Evolutionary conservation across 345 rosid species (phyloP).

Genomic region (Raphanus raphanistrum): DNA sequence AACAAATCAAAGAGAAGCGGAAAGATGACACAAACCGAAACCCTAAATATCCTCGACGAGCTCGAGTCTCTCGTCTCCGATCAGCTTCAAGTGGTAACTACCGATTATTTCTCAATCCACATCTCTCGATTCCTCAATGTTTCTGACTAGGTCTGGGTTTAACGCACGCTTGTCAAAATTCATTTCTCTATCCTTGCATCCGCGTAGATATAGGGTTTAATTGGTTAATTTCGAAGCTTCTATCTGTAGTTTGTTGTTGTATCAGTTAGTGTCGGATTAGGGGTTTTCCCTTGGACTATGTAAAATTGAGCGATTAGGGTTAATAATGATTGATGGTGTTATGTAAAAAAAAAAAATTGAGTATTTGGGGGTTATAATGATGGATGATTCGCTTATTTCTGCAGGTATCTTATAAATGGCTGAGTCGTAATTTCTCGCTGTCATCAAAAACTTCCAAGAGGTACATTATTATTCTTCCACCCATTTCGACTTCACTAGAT

Average conservation of each 20-base stretch:
- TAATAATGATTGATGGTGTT: too few species aligned
- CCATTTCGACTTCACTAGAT: neutral
- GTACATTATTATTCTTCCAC: constrained; percentile 33
- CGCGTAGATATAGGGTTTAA: neutral
- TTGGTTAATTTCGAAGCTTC: constrained; percentile 9
- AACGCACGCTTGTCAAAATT: neutral
- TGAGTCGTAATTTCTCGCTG: constrained; percentile 76
- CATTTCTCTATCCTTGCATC: neutral
- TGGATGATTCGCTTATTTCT: neutral
- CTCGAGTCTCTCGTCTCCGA: constrained; percentile 74
- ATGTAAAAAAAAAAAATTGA: too few species aligned
- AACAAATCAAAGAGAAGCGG: neutral
- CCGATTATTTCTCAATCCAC: neutral
- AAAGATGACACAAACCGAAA: constrained; percentile 55
- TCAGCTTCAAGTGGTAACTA: constrained; percentile 71
- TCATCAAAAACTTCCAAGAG: constrained; percentile 80
- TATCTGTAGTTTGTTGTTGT: constrained; percentile 7
- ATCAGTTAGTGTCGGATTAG: neutral
- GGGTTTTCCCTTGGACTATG: neutral
- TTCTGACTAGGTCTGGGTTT: constrained; percentile 21
- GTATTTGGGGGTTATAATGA: too few species aligned
- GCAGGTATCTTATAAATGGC: constrained; percentile 98
- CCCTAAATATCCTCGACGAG: constrained; percentile 69
- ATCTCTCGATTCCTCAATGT: neutral
- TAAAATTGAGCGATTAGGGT: neutral